phyloP scores from a whole-genome alignment of 1,284 basidiomycete genomes.

The Fomitiporia mediterranea region DNA sequence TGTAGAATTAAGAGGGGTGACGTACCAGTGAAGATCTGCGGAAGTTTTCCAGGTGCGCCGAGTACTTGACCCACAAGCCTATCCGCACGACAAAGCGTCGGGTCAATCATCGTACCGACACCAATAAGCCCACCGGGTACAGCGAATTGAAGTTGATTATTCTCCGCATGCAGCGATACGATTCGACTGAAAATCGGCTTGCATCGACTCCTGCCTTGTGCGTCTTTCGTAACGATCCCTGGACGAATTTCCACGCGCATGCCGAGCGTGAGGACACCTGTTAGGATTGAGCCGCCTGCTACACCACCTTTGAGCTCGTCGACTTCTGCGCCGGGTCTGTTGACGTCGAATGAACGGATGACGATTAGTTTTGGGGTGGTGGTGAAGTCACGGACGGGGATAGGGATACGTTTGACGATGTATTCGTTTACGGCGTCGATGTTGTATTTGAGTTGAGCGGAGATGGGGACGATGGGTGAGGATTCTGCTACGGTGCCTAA shows the following conservation, averaged over 20 bases:
- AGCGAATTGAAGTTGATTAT: conserved; percentile 91
- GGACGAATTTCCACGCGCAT: conserved; percentile 97
- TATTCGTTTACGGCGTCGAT: conserved; percentile 99
- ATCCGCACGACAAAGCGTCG: conserved; percentile 95
- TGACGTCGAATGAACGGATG: conserved; percentile 99
- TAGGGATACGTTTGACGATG: conserved; percentile 94
- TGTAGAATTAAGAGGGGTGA: conserved; percentile 10
- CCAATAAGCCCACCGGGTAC: conserved; percentile 98
- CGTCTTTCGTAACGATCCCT: conserved; percentile 95
- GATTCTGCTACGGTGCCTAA: conserved; percentile 92
- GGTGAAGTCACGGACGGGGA: conserved; percentile 90
- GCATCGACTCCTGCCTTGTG: conserved; percentile 85
- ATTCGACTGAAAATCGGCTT: conserved; percentile 92
- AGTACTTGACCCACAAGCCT: conserved; percentile 95
- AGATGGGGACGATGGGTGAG: conserved; percentile 98
- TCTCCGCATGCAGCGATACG: conserved; percentile 90
- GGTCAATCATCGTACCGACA: conserved; percentile 96
- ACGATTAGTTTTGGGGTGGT: conserved; percentile 93
- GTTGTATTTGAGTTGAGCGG: conserved; percentile 98
- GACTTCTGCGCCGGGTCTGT: conserved; percentile 97
- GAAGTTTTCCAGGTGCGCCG: conserved; percentile 89
- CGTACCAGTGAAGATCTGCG: conserved; percentile 87
- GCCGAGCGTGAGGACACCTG: conserved; percentile 86
- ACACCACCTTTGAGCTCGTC: conserved; percentile 98
- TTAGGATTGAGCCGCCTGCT: conserved; percentile 94